A percentile compares a stretch with the other conserved stretches of the same genome.
phyloP scores from a whole-genome alignment of 2,329 filamentous ascomycete genomes.

The Phialophora verrucosa region DNA sequence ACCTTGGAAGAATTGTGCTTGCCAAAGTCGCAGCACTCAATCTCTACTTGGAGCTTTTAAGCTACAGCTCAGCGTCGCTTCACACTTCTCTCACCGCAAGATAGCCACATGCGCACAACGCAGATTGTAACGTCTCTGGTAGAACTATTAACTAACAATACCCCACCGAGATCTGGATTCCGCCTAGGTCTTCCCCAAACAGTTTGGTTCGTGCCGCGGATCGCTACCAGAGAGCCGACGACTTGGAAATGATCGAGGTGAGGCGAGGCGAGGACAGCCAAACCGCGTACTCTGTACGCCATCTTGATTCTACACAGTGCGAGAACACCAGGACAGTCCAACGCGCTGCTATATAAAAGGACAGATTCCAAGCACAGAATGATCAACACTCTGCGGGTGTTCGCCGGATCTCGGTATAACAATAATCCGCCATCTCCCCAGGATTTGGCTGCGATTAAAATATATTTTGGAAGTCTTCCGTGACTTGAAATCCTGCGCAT shows the following conservation, averaged over 20 bases:
- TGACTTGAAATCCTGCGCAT: neutral
- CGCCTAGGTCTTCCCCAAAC: neutral
- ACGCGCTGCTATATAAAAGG: neutral
- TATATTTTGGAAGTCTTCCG: neutral
- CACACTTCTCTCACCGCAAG: slow-evolving; percentile 18
- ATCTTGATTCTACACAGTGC: neutral
- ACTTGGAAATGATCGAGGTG: neutral
- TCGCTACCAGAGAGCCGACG: neutral
- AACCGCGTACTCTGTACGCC: neutral
- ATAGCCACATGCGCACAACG: slow-evolving; percentile 6
- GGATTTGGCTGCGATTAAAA: slow-evolving; percentile 13
- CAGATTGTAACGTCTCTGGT: slow-evolving; percentile 7
- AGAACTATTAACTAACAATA: slow-evolving; percentile 12
- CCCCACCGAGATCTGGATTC: slow-evolving; percentile 22
- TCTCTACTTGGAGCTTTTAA: slow-evolving; percentile 5
- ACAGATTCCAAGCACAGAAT: slow-evolving; percentile 1
- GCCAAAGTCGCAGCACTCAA: neutral
- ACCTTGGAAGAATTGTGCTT: slow-evolving; percentile 4
- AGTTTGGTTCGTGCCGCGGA: neutral
- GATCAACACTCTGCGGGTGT: neutral
- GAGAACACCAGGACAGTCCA: neutral
- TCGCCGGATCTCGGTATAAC: slow-evolving; percentile 4
- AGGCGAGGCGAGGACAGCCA: neutral
- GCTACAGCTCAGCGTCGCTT: neutral
- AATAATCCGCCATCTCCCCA: slow-evolving; percentile 19